These are phyloP conservation scores for Aspergillus intermedius DNA, from an alignment of 2,329 filamentous ascomycete species.

Conservation along the genomic window DNA sequence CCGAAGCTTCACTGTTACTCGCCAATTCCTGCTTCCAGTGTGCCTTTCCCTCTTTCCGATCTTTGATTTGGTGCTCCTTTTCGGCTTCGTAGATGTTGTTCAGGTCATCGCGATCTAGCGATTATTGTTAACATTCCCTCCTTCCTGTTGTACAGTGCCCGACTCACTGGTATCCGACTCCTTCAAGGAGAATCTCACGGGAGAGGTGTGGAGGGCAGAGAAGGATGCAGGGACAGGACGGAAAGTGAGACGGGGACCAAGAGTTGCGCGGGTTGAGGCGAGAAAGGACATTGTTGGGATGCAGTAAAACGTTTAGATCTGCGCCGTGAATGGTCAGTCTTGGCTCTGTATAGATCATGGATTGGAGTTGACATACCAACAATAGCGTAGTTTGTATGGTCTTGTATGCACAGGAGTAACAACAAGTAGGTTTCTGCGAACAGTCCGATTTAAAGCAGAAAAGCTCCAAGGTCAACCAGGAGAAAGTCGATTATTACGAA, in stretches of 20 bases:
- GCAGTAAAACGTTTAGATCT: too few relatives aligned
- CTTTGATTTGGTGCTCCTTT: slow-evolving; percentile 57
- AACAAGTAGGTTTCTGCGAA: background rate
- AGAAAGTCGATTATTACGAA: background rate
- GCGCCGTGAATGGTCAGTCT: too few relatives aligned
- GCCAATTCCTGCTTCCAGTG: slow-evolving; percentile 75
- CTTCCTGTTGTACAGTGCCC: background rate
- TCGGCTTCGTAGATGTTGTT: slow-evolving; percentile 40
- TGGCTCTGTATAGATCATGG: too few relatives aligned
- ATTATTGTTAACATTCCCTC: background rate
- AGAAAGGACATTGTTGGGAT: slow-evolving; percentile 30
- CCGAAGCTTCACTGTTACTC: slow-evolving; percentile 69
- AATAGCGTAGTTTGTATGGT: background rate
- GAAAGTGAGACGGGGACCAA: slow-evolving; percentile 16
- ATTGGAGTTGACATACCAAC: background rate
- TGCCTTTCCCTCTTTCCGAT: slow-evolving; percentile 53
- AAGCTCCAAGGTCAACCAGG: background rate
- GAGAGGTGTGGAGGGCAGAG: slow-evolving; percentile 25
- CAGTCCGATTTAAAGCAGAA: background rate
- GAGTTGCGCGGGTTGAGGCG: slow-evolving; percentile 18
- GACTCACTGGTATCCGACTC: slow-evolving; percentile 30
- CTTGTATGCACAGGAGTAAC: background rate
- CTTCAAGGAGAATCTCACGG: slow-evolving; percentile 22
- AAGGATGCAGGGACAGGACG: slow-evolving; percentile 9
- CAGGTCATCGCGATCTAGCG: slow-evolving; percentile 38